Percentiles rank a stretch among this genome's conserved stretches.
phyloP scores from a whole-genome alignment of 257 asterid genomes.

The Solanum acaule region DNA sequence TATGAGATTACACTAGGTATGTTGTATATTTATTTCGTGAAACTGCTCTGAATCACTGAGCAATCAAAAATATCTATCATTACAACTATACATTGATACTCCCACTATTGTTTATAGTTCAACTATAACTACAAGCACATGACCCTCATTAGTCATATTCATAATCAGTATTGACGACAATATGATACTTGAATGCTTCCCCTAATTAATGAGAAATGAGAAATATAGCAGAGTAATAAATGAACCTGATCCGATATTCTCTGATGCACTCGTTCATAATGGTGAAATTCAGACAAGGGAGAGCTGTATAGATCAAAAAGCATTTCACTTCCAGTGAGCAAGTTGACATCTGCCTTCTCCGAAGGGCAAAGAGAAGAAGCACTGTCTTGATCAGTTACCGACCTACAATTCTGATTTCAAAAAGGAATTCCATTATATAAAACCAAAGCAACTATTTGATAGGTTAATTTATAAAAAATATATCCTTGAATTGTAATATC shows the following conservation, averaged over 20 bases:
- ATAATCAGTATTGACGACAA: background rate
- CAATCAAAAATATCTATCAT: background rate
- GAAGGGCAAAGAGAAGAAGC: conserved; percentile 16
- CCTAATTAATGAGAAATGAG: background rate
- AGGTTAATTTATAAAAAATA: background rate
- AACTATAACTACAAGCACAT: background rate
- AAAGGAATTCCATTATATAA: background rate
- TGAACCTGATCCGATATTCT: conserved; percentile 49
- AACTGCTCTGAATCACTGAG: background rate
- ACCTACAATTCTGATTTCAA: conserved; percentile 53
- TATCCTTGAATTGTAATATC: background rate
- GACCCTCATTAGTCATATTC: background rate
- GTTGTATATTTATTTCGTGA: background rate
- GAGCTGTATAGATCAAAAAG: conserved; percentile 43
- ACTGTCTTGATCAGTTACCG: conserved; percentile 25
- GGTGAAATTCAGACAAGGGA: conserved; percentile 61
- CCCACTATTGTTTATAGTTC: background rate
- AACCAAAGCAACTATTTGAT: conserved; percentile 3
- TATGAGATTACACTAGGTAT: background rate
- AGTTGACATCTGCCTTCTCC: conserved; percentile 37
- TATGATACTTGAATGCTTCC: background rate
- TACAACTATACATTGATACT: background rate
- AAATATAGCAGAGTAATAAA: conserved; percentile 6
- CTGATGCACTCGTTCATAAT: conserved; percentile 57
- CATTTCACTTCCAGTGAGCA: conserved; percentile 21